Conservation (phyloP, 2,329 filamentous ascomycete species). For the Penicillium glabrum region DNA sequence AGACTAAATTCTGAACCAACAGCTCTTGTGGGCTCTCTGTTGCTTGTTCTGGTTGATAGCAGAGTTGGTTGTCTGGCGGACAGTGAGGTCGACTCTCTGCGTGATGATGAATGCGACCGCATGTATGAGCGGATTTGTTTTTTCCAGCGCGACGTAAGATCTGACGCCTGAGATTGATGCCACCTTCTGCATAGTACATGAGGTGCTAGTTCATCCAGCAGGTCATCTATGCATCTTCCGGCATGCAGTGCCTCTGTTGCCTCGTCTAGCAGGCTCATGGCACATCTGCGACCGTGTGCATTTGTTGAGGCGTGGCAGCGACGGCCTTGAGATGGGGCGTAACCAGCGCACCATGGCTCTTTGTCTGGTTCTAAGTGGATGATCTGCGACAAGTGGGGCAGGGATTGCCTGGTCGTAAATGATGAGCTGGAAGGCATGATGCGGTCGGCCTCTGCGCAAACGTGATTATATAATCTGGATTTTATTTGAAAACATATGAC, state of each 20-base stretch:
- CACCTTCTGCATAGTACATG: no score
- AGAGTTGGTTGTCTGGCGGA: not conserved
- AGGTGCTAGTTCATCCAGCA: slow-evolving; percentile 2
- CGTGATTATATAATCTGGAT: no score
- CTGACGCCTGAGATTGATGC: no score
- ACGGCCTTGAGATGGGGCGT: no score
- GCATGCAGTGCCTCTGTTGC: slow-evolving; percentile 13
- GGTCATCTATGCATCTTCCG: slow-evolving; percentile 9
- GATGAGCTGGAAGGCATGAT: no score
- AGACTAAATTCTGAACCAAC: not conserved
- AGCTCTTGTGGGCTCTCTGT: not conserved
- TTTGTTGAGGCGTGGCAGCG: not conserved
- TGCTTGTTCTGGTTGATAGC: not conserved
- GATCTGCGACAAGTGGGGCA: no score
- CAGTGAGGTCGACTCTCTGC: not conserved
- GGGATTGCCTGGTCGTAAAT: no score
- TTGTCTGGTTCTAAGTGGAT: no score
- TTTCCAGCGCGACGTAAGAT: not conserved
- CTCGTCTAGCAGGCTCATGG: slow-evolving; percentile 12
- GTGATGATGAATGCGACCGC: not conserved
- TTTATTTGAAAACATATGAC: no score
- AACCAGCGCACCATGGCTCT: no score
- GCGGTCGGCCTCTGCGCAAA: no score
- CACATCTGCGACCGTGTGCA: slow-evolving; percentile 7
- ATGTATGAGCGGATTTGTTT: slow-evolving; percentile 4